Percentiles rank a stretch among this genome's conserved stretches.
Conservation (phyloP, 768 basidiomycete genomes). For the Pluteus cervinus region DNA sequence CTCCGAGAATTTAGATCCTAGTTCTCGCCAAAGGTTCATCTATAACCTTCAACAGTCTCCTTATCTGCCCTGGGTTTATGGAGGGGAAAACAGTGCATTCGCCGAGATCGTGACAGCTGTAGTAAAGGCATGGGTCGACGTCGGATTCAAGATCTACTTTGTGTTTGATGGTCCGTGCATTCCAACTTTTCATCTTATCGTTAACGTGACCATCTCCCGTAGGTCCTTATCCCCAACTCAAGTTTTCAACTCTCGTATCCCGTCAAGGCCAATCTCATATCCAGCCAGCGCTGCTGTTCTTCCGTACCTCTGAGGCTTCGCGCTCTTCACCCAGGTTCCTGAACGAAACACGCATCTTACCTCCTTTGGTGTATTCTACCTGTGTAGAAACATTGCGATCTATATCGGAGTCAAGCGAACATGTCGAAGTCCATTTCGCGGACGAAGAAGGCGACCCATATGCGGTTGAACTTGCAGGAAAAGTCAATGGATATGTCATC, state of each 20-base stretch:
- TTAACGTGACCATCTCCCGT: slow-evolving; percentile 9
- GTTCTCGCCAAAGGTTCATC: slow-evolving; percentile 54
- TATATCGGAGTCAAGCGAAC: slow-evolving; percentile 25
- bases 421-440: slow-evolving; percentile 59
- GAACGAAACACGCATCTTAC: slow-evolving; percentile 67
- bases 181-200: slow-evolving; percentile 6
- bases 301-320: slow-evolving; percentile 66
- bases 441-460: slow-evolving; percentile 82
- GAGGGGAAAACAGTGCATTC: slow-evolving; percentile 70
- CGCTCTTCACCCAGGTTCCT: slow-evolving; percentile 63
- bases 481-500: slow-evolving; percentile 65
- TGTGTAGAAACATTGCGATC: slow-evolving; percentile 50
- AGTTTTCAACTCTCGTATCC: slow-evolving; percentile 60
- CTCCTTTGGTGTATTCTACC: slow-evolving; percentile 55
- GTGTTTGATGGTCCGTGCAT: slow-evolving; percentile 73
- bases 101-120: slow-evolving; percentile 38
- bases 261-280: slow-evolving; percentile 55
- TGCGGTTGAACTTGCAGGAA: slow-evolving; percentile 77
- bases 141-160: slow-evolving; percentile 62
- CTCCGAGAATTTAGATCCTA: slow-evolving; percentile 8
- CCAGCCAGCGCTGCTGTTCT: slow-evolving; percentile 66
- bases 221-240: slow-evolving; percentile 71
- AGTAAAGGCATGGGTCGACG: slow-evolving; percentile 60
- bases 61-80: slow-evolving; percentile 77
- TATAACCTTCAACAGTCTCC: slow-evolving; percentile 58